A percentile compares a stretch with the other conserved stretches of the same genome.
Evolutionary conservation across 2,329 filamentous ascomycete genomes (phyloP).

Genomic region (Colletotrichum destructivum): DNA sequence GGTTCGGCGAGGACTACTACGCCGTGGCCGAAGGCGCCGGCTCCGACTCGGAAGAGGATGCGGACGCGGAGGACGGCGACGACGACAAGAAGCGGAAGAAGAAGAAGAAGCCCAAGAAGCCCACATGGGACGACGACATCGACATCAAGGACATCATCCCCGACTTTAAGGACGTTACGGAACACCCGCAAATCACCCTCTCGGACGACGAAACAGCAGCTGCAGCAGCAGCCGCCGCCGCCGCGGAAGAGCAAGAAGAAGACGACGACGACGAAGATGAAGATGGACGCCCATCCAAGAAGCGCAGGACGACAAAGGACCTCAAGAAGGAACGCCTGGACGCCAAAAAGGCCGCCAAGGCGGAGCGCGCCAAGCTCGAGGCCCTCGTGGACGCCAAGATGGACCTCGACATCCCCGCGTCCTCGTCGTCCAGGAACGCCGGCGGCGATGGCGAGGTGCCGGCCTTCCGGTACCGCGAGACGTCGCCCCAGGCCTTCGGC

Average conservation of each 20-base stretch:
- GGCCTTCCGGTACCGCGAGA: conserved; percentile 92
- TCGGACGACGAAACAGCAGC: conserved; percentile 65
- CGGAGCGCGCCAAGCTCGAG: conserved; percentile 87
- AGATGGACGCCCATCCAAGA: conserved; percentile 63
- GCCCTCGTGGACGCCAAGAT: conserved; percentile 87
- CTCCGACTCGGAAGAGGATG: conserved; percentile 73
- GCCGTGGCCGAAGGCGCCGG: conserved; percentile 77
- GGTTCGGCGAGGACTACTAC: conserved; percentile 94
- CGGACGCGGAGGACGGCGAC: conserved; percentile 62
- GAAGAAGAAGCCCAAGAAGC: conserved; percentile 81
- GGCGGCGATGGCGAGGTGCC: conserved; percentile 42
- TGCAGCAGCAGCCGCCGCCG: conserved; percentile 51
- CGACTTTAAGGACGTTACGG: conserved; percentile 81
- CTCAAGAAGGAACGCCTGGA: conserved; percentile 71
- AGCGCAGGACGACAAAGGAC: conserved; percentile 73
- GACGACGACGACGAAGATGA: conserved; percentile 59
- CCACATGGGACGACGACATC: conserved; percentile 96
- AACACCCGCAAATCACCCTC: conserved; percentile 67
- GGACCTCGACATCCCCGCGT: conserved; percentile 77
- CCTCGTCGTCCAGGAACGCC: conserved; percentile 59
- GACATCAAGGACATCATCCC: conserved; percentile 94
- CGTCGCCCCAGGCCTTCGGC: conserved; percentile 90
- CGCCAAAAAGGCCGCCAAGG: conserved; percentile 80
- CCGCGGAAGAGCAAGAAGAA: conserved; percentile 54
- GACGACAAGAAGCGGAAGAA: conserved; percentile 69